A percentile compares a stretch with the other conserved stretches of the same genome.
These are phyloP conservation scores for Elongisporangium senticosum DNA, from an alignment of 352 stramenopile species.

Conservation along the genomic window DNA sequence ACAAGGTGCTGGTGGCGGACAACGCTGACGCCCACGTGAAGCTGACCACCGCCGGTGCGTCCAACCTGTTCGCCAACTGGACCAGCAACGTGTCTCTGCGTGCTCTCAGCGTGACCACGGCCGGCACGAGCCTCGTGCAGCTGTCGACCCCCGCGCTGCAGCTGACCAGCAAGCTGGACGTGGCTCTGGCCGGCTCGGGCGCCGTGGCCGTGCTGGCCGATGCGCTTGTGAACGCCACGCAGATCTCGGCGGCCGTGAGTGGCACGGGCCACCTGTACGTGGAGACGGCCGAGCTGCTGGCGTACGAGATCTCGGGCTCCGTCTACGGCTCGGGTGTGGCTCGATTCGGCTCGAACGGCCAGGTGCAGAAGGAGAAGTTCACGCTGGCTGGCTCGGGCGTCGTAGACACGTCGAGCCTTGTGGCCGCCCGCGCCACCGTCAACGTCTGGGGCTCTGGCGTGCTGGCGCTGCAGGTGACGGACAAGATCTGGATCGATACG, in stretches of 20 bases:
- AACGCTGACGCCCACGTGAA: slow-evolving; percentile 33
- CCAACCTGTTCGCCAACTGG: slow-evolving; percentile 28
- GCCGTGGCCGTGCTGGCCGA: slow-evolving; percentile 20
- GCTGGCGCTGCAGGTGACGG: slow-evolving; percentile 36
- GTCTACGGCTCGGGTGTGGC: slow-evolving; percentile 10
- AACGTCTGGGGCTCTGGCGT: slow-evolving; percentile 45
- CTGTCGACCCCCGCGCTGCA: slow-evolving; percentile 9
- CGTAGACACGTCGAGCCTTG: slow-evolving; percentile 27
- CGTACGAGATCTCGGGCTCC: slow-evolving; percentile 11
- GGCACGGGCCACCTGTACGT: slow-evolving; percentile 32
- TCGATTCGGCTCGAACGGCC: slow-evolving; percentile 10
- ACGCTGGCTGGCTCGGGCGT: slow-evolving; percentile 7
- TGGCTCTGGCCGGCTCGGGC: slow-evolving; percentile 12
- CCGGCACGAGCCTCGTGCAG: slow-evolving; percentile 12
- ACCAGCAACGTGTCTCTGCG: slow-evolving; percentile 2
- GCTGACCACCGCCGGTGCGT: slow-evolving; percentile 27
- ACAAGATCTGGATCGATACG: slow-evolving; percentile 41
- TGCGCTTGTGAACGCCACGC: slow-evolving; percentile 11
- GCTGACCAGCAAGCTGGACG: slow-evolving; percentile 4
- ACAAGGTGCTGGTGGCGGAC: slow-evolving; percentile 21
- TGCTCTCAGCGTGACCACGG: slow-evolving; percentile 5
- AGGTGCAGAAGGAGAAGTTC: slow-evolving; percentile 11
- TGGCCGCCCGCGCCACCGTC: slow-evolving; percentile 26
- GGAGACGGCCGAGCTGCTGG: slow-evolving; percentile 20
- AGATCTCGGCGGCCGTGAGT: slow-evolving; percentile 17